phyloP scores from a whole-genome alignment of 2,329 filamentous ascomycete genomes.

The Hypoxylon sp. region DNA sequence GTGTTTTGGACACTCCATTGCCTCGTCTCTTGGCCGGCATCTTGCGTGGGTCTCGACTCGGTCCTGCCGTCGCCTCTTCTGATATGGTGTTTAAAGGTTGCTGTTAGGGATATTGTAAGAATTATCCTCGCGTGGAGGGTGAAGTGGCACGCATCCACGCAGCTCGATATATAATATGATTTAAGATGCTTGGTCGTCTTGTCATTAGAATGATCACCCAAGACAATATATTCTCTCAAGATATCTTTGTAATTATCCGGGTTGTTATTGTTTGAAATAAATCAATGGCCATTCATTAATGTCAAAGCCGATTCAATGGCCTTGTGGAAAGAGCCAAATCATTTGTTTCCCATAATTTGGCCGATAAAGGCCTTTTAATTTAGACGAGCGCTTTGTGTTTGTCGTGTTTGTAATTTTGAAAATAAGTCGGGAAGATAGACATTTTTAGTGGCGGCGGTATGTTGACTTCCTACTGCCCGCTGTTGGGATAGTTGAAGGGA shows the following conservation, averaged over 20 bases:
- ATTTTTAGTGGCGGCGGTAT: background rate
- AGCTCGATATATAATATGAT: background rate
- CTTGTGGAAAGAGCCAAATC: background rate
- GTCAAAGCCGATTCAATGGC: background rate
- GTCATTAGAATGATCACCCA: background rate
- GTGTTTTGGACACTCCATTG: too few relatives aligned
- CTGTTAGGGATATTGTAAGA: background rate
- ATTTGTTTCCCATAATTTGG: background rate
- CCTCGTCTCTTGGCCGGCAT: too few relatives aligned
- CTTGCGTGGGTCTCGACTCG: too few relatives aligned
- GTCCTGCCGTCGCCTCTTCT: background rate
- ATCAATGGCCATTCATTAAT: background rate
- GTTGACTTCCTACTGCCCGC: background rate
- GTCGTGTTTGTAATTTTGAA: background rate
- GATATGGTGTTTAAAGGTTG: background rate
- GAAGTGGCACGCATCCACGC: background rate
- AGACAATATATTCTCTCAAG: background rate
- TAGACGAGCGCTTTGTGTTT: too few relatives aligned
- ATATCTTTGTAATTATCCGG: background rate
- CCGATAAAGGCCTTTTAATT: background rate
- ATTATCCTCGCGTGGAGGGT: background rate
- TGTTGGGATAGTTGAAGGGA: background rate
- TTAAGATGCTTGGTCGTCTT: background rate
- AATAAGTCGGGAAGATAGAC: background rate
- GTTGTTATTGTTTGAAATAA: background rate